Conservation (phyloP, 2,329 filamentous ascomycete species). For the Xylaria digitata region DNA sequence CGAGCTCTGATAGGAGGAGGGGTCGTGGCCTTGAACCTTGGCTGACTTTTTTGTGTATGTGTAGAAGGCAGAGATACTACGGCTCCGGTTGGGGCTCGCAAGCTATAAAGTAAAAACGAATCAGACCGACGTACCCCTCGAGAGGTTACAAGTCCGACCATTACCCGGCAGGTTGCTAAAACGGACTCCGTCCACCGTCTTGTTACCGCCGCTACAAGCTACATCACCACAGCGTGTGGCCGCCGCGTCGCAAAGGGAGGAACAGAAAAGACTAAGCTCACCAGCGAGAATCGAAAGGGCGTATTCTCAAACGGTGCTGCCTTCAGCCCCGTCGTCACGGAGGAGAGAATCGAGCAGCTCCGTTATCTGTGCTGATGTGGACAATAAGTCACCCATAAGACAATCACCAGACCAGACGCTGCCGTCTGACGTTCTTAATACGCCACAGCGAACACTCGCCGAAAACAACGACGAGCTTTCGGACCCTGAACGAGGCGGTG, state of each 20-base stretch:
- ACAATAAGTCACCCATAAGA: constrained; percentile 21
- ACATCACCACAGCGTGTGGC: constrained; percentile 13
- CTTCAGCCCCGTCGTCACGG: constrained; percentile 17
- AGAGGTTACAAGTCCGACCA: constrained; percentile 63
- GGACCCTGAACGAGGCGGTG: constrained; percentile 61
- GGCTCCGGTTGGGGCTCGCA: constrained; percentile 75
- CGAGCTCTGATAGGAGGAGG: not conserved
- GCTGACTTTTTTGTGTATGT: constrained; percentile 23
- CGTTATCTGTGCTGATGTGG: not conserved
- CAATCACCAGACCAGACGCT: constrained; percentile 37
- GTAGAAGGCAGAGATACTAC: constrained; percentile 73
- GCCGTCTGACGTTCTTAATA: constrained; percentile 17
- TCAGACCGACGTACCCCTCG: constrained; percentile 73
- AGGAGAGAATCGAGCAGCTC: constrained; percentile 20
- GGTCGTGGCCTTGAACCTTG: constrained; percentile 1
- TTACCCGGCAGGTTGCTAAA: constrained; percentile 37
- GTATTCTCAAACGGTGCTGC: constrained; percentile 11
- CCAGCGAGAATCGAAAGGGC: constrained; percentile 16
- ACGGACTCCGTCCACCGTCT: constrained; percentile 2
- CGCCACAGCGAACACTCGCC: constrained; percentile 34
- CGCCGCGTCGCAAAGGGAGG: constrained; percentile 7
- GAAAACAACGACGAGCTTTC: constrained; percentile 50
- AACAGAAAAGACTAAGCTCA: constrained; percentile 13
- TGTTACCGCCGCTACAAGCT: constrained; percentile 21
- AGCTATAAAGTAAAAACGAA: constrained; percentile 81